Percentiles rank a stretch among this genome's conserved stretches.
These are phyloP conservation scores for Chlorella sp. DNA, from an alignment of 139 green algal genomes.

Conservation along the genomic window DNA sequence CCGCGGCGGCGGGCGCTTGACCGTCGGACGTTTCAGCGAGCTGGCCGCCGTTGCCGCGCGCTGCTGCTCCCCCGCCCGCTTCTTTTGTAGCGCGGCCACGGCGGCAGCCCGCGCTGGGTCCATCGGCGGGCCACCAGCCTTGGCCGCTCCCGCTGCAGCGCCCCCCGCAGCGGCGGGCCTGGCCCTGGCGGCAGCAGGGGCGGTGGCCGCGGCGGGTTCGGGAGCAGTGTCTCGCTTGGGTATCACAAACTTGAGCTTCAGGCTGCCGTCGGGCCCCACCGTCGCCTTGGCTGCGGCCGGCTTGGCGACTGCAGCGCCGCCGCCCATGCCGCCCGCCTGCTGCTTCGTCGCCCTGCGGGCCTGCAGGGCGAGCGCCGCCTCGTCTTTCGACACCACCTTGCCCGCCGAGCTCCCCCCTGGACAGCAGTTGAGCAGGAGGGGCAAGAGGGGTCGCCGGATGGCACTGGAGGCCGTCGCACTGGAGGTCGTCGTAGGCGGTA, in stretches of 20 bases:
- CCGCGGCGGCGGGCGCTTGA: slow-evolving; percentile 23
- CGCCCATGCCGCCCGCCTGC: too few species aligned
- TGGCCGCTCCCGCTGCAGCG: neutral
- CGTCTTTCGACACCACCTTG: too few species aligned
- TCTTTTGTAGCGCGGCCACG: slow-evolving; percentile 1
- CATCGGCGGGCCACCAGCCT: neutral
- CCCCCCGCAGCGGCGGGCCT: neutral
- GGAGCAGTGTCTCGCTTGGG: slow-evolving; percentile 12
- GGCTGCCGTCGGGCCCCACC: neutral
- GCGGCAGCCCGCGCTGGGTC: neutral
- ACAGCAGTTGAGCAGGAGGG: too few species aligned
- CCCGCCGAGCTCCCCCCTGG: too few species aligned
- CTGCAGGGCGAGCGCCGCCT: too few species aligned
- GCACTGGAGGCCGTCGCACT: too few species aligned
- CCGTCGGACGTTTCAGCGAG: neutral
- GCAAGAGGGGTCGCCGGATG: too few species aligned
- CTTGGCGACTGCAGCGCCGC: too few species aligned
- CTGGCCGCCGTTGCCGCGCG: neutral
- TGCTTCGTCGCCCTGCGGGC: too few species aligned
- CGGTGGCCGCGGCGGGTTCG: neutral
- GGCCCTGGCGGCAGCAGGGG: neutral
- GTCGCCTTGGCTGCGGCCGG: neutral
- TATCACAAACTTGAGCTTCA: slow-evolving; percentile 40
- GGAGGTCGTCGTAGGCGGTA: too few species aligned
- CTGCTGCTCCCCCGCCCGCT: slow-evolving; percentile 7